A percentile compares a stretch with the other conserved stretches of the same genome.
These are phyloP conservation scores for Gypsophila paniculata DNA, from an alignment of 179 eudicot genomes.

Conservation along the genomic window DNA sequence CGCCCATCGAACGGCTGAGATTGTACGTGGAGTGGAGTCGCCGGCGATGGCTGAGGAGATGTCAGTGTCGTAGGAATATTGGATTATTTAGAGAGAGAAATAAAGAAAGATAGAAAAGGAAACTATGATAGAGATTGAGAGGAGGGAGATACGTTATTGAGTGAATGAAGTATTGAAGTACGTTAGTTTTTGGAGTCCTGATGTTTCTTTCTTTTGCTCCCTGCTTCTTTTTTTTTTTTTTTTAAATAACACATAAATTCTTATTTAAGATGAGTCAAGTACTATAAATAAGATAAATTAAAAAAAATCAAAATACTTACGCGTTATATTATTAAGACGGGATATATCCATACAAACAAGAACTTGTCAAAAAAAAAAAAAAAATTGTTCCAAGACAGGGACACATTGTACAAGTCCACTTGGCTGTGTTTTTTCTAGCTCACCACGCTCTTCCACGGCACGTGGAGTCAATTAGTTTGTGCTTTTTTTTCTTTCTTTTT, in stretches of 20 bases:
- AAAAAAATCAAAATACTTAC: too few relatives aligned
- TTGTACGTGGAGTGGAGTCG: background rate
- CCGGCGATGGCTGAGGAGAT: conserved; percentile 16
- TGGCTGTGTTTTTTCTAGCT: background rate
- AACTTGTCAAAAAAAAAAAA: too few relatives aligned
- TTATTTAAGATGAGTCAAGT: too few relatives aligned
- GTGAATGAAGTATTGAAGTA: conserved; percentile 2
- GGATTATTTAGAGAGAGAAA: conserved; percentile 9
- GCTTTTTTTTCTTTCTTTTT: background rate
- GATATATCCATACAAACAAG: too few relatives aligned
- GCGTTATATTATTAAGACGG: too few relatives aligned
- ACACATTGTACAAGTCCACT: conserved; percentile 12
- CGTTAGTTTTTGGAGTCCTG: conserved; percentile 14
- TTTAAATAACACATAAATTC: too few relatives aligned
- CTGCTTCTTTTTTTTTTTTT: too few relatives aligned
- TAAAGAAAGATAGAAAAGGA: background rate
- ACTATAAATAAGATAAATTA: too few relatives aligned
- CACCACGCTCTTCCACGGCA: background rate
- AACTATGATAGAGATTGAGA: too few relatives aligned
- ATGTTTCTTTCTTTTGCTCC: too few relatives aligned
- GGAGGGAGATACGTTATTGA: conserved; percentile 18
- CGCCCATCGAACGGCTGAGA: conserved; percentile 33
- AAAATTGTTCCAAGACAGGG: background rate
- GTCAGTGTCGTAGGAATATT: background rate
- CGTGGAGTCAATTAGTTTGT: conserved; percentile 3